Conservation (phyloP, 2,329 filamentous ascomycete genomes). For the Tolypocladium album region DNA sequence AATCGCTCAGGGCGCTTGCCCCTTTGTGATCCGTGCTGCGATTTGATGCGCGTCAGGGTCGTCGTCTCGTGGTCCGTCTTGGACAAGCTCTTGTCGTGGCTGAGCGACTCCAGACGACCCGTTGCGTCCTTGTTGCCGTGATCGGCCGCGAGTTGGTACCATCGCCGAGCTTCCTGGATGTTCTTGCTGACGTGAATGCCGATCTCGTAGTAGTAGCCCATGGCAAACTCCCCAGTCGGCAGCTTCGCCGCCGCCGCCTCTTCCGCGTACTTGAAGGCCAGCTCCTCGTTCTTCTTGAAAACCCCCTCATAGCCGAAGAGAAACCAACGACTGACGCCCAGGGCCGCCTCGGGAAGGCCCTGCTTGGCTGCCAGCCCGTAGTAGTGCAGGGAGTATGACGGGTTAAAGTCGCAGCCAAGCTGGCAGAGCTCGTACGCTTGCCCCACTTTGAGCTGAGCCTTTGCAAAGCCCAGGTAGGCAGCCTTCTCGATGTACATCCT, state of each 20-base stretch:
- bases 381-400: slow-evolving; percentile 86
- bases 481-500: slow-evolving; percentile 92
- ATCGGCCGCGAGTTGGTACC: slow-evolving; percentile 83
- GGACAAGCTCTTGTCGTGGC: slow-evolving; percentile 71
- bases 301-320: slow-evolving; percentile 87
- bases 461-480: slow-evolving; percentile 89
- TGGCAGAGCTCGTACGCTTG: slow-evolving; percentile 91
- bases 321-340: slow-evolving; percentile 98
- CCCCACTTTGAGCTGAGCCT: slow-evolving; percentile 95
- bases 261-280: slow-evolving; percentile 85
- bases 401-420: slow-evolving; percentile 89
- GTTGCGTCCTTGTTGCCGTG: slow-evolving; percentile 88
- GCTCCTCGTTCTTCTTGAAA: slow-evolving; percentile 90
- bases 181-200: slow-evolving; percentile 85
- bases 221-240: slow-evolving; percentile 85
- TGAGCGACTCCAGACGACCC: slow-evolving; percentile 72
- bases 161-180: slow-evolving; percentile 68
- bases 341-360: slow-evolving; percentile 84
- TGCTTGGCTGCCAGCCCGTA: slow-evolving; percentile 87
- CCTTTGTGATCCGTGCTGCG: slow-evolving; percentile 59
- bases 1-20: slow-evolving; percentile 52
- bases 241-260: slow-evolving; percentile 74
- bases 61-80: slow-evolving; percentile 89
- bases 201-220: slow-evolving; percentile 97
- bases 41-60: slow-evolving; percentile 80